Conservation (phyloP, 768 basidiomycete genomes). For the Symmetrospora coprosmae region DNA sequence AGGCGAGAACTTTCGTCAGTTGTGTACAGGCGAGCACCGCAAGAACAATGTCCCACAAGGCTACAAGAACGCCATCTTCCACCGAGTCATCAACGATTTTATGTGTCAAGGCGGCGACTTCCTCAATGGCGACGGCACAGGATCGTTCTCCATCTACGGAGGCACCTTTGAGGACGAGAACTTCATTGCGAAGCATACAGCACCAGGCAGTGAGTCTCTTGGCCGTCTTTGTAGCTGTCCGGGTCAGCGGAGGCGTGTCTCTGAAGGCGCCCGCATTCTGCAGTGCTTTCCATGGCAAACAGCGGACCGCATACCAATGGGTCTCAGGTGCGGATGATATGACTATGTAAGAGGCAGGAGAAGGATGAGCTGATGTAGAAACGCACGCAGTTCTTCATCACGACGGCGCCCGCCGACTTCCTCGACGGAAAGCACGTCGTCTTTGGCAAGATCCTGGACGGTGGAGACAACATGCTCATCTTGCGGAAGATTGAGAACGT, state of each 20-base stretch:
- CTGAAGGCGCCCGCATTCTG: not conserved
- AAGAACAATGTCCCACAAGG: slow-evolving; percentile 30
- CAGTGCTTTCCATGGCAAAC: slow-evolving; percentile 51
- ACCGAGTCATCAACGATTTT: slow-evolving; percentile 43
- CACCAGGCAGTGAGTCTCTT: slow-evolving; percentile 2
- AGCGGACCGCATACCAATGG: slow-evolving; percentile 90
- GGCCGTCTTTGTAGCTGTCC: not conserved
- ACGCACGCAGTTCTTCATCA: slow-evolving; percentile 96
- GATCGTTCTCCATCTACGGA: slow-evolving; percentile 91
- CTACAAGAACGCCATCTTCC: slow-evolving; percentile 30
- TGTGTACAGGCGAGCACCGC: slow-evolving; percentile 74
- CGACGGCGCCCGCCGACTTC: slow-evolving; percentile 85
- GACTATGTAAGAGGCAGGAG: not conserved
- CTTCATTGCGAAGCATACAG: slow-evolving; percentile 64
- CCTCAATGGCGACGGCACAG: slow-evolving; percentile 83
- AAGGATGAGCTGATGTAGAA: no score
- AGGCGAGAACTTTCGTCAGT: slow-evolving; percentile 91
- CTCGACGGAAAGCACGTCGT: slow-evolving; percentile 85
- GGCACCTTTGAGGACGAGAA: slow-evolving; percentile 94
- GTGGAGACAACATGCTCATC: slow-evolving; percentile 73
- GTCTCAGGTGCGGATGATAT: slow-evolving; percentile 49
- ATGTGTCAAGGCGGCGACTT: slow-evolving; percentile 98
- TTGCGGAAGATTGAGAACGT: slow-evolving; percentile 93
- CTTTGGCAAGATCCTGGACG: slow-evolving; percentile 66
- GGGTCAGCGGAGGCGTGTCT: no score